Base-by-base conservation (phyloP, 2,329 filamentous ascomycete genomes). In the Trichoderma sp. region DNA sequence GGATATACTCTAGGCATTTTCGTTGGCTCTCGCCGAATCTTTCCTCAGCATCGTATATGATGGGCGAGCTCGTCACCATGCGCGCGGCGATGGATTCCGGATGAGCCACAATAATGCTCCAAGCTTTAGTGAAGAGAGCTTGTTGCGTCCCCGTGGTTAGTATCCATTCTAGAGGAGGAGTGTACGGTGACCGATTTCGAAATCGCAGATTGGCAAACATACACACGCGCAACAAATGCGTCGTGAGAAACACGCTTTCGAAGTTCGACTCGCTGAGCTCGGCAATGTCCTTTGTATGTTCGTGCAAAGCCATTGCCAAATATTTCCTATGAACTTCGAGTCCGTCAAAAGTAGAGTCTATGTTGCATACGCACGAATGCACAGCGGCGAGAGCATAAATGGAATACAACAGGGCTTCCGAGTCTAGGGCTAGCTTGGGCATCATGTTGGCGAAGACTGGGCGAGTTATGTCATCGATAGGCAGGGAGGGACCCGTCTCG, bases 351-450 rank as follows among this genome's bases (percentile, higher is more conserved):
- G 60, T 68, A 30, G 34, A 30, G 26, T 68, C 68, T 26, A 69
- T 56, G 13, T 68, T 56, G 66, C 68, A 68, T n/a, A 68, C 39
- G 32, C 37, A 60, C 26, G 58, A 43, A 59, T 73, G 72, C 34
- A 73, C 56, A n/a, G 72, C 72, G 0, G 72, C 65, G 34, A 73
- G 52, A 14, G 71, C 70, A 51, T 72, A 71, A 43, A 71, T 65
- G 61, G 69, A 65, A 59, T 73, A 73, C 6, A 73, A 58, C 65
- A 73, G 34, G 26, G 71, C 72, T 13, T 73, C 71, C 4, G 70
- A 73, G 34, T 68, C 58, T 18, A 73, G 51, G 13, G 71, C 66
- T 34, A 70, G 30, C 43, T 60, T 63, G 28, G 71, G 71, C 6
- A 70, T 59, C 39, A 68, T 34, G n/a, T 28, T 66, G 21, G 63